Percentiles rank a stretch among this genome's conserved stretches.
phyloP scores from a whole-genome alignment of 306 rosid genomes.

The Hylodesmum podocarpum region DNA sequence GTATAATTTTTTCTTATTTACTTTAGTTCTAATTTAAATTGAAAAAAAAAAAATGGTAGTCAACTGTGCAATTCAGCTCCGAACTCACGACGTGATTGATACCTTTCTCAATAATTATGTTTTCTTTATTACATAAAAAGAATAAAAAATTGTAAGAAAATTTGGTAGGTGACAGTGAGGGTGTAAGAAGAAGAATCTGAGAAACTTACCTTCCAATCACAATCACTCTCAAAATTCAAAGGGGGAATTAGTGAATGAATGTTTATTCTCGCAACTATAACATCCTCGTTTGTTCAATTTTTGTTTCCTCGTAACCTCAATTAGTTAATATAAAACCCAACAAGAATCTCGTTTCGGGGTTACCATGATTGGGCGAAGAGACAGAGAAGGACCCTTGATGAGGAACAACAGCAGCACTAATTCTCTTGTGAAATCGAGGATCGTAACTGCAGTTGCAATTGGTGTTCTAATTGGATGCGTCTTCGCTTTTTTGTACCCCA shows the following conservation, averaged over 20 bases:
- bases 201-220: background rate
- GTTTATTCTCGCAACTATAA: background rate
- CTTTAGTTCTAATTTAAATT: background rate
- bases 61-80: background rate
- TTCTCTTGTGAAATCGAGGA: slow-evolving; percentile 50
- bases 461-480: slow-evolving; percentile 71
- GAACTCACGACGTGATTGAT: background rate
- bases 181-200: slow-evolving; percentile 1
- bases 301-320: background rate
- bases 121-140: no score
- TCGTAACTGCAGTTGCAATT: slow-evolving; percentile 53
- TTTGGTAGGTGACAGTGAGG: background rate
- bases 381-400: slow-evolving; percentile 70
- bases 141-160: background rate
- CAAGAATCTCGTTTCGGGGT: background rate
- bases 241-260: slow-evolving; percentile 6
- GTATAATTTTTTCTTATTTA: background rate
- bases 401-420: slow-evolving; percentile 35
- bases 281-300: slow-evolving; percentile 1
- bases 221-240: background rate
- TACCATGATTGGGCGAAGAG: slow-evolving; percentile 66
- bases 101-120: background rate
- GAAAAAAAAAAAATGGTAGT: background rate
- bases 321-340: background rate
- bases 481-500: slow-evolving; percentile 66